Base-by-base conservation (phyloP, 2,329 filamentous ascomycete genomes). In the Aspergillus nomiae region DNA sequence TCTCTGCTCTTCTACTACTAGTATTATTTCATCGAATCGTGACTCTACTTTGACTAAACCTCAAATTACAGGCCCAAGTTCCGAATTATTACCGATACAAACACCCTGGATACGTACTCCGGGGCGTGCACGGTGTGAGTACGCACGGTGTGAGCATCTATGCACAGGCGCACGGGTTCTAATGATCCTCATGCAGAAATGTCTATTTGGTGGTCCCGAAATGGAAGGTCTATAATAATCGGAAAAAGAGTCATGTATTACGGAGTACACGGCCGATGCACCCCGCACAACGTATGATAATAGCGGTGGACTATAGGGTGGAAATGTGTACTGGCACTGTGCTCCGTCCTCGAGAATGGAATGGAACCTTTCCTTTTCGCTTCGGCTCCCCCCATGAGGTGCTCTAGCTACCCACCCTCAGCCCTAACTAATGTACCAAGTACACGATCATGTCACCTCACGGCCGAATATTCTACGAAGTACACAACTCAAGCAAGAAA, bases 281-380 rank as follows among this genome's bases (percentile, higher is more conserved):
- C 51, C 50, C 51, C 51, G 30, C 51, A 26, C 51, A 34, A 21
- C 51, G 36, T 36, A 54, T 54, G 30, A 54, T 54, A 54, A 24
- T 16, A 36, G 51, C 32, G 32, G 30, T 36, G 30, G 19, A 21
- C 21, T 24, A 36, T 34, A 54, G 28, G 2, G 28, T 21, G 19
- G 8, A 30, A 21, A n/a, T 53, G 11, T 46, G n/a, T 24, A 14
- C 10, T 4, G 21, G n/a, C 21, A 46, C 43, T 50, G 11, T 30
- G 9, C 26, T 50, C 26, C 46, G 10, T 19, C 24, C 24, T 30
- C 24, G 8, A 50, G 7, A 19, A 19, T 28, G 6, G 24, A 28
- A 28, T 24, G 21, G 10, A 46, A 46, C 12, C 21, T 26, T 26
- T 26, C 45, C 24, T 8, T 48, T 48, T 45, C 41, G n/a, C 43